These are phyloP conservation scores for Mortierella sp. DNA, from an alignment of 371 early-diverging fungal genomes.

Conservation along the genomic window DNA sequence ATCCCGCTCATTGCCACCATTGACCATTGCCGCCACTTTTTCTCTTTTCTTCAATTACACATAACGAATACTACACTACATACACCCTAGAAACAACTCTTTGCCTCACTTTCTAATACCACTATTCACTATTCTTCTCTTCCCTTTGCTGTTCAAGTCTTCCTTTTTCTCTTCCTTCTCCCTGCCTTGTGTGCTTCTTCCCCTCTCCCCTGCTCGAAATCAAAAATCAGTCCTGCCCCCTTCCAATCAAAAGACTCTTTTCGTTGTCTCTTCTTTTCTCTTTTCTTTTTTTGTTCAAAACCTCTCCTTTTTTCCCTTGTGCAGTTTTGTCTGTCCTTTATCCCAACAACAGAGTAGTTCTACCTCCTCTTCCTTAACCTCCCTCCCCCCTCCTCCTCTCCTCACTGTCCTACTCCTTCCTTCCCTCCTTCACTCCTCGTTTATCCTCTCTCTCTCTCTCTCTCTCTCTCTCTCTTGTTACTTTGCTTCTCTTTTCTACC, in stretches of 20 bases:
- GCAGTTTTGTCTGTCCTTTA: background rate
- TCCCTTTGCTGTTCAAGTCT: background rate
- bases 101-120: background rate
- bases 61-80: too few species aligned
- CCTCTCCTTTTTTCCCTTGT: background rate
- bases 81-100: too few species aligned
- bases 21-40: too few species aligned
- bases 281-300: background rate
- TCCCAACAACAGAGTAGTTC: background rate
- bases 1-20: too few species aligned
- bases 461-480: background rate
- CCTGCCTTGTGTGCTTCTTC: background rate
- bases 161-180: background rate
- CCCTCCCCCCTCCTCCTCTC: background rate
- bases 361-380: background rate
- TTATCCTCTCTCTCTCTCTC: conserved; percentile 10
- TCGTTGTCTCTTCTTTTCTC: background rate
- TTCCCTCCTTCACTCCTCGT: conserved; percentile 8
- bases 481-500: background rate
- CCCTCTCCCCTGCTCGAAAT: background rate
- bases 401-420: background rate
- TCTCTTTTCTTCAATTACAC: too few species aligned
- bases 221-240: background rate
- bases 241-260: background rate
- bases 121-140: background rate